A percentile compares a stretch with the other conserved stretches of the same genome.
Evolutionary conservation across 768 basidiomycete species (phyloP).

Genomic region (Trametes coccinea): DNA sequence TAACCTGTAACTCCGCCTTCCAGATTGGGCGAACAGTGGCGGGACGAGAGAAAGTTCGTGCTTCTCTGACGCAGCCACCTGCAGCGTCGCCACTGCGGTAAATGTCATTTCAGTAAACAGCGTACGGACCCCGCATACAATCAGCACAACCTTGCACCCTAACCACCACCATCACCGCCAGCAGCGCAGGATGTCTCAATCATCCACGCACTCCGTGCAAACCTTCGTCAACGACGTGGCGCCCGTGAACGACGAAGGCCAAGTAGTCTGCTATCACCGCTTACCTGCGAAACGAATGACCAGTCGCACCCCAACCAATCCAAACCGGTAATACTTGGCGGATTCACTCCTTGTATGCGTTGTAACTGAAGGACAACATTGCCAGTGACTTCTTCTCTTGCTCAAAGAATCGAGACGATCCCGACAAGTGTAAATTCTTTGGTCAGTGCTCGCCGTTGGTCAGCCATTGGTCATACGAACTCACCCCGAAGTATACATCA

Average conservation of each 20-base stretch:
- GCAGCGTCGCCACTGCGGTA: not conserved
- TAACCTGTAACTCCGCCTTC: not conserved
- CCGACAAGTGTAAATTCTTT: constrained; percentile 39
- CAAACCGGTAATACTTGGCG: constrained; percentile 37
- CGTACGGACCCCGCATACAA: not conserved
- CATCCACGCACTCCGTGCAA: not conserved
- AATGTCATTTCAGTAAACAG: not conserved
- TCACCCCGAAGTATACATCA: constrained; percentile 6
- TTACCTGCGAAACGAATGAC: constrained; percentile 17
- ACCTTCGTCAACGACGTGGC: constrained; percentile 5
- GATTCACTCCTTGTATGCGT: not conserved
- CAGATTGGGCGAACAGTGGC: not conserved
- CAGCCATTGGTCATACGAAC: not conserved
- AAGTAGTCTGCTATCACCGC: constrained; percentile 30
- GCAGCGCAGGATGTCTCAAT: not conserved
- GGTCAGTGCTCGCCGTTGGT: constrained; percentile 27
- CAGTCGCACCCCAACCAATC: constrained; percentile 36
- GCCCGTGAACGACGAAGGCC: constrained; percentile 4
- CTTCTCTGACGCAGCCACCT: not conserved
- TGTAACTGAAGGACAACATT: not conserved
- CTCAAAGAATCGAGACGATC: constrained; percentile 25
- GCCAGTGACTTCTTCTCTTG: constrained; percentile 43
- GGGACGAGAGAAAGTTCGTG: not conserved
- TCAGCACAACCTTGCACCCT: not conserved
- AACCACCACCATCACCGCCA: not conserved